Evolutionary conservation across 2,329 filamentous ascomycete genomes (phyloP), one percentile per base, ranked within the genome.

Genomic region (Phyllosticta citrichinensis): DNA sequence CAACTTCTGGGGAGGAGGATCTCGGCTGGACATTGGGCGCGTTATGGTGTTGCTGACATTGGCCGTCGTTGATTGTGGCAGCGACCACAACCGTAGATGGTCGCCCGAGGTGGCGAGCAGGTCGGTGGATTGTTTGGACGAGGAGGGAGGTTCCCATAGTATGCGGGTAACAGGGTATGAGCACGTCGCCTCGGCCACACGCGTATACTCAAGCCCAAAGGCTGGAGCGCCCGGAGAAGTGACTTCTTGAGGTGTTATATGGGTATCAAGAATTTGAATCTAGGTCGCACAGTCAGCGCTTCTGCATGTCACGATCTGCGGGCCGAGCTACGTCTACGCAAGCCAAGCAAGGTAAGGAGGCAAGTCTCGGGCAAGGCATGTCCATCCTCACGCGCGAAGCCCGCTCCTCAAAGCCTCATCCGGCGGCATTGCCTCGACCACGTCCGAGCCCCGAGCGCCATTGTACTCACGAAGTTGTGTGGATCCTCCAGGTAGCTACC

Each of bases 401-500:
- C 40, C 17, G 40, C 40, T 47, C 40, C 14, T n/a, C 40, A 47
- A n/a, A 47, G 40, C 40, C 40, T 47, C n/a, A 14, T n/a, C 14
- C 40, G 17, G 40, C n/a, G 40, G n/a, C 40, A 47, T n/a, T 47
- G 14, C 40, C 17, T 17, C 40, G 40, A 47, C 40, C 4, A 5
- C n/a, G 6, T 47, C 40, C 17, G 1, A 47, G 40, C 40, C 40
- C 14, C 40, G 6, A 47, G 40, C 40, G 20, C 52, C 25, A 52
- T 33, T 33, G 17, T 55, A 74, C 83, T 68, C 79, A 96, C 91
- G 79, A 95, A 99, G 73, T 99, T 99, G 77, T 99, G 94, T 5
- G 92, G 93, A 75, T 99, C 94, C 76, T 99, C 94, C 57, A 97
- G 78, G 73, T 97, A 97, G 77, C 94, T 99, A 63, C 93, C 94